Conservation (phyloP, 441 rosid species). For the Theobroma grandiflorum region DNA sequence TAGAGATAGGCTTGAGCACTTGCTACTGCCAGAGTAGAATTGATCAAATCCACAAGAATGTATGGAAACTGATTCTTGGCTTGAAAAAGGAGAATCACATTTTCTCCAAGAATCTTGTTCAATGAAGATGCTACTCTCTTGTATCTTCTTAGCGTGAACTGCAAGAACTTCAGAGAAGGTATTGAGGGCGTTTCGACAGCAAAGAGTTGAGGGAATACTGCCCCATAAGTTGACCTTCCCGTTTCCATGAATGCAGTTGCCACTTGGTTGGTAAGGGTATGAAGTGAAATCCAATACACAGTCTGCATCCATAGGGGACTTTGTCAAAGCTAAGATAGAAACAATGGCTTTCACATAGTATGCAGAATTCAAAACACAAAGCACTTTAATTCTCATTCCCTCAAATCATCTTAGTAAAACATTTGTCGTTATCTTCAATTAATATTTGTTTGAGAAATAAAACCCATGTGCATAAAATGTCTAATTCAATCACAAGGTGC, state of each 20-base stretch:
- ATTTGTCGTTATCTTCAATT: no score
- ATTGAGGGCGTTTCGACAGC: slow-evolving; percentile 58
- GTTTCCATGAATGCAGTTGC: slow-evolving; percentile 44
- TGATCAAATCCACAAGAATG: slow-evolving; percentile 42
- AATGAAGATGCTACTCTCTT: slow-evolving; percentile 38
- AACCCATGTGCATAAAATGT: no score
- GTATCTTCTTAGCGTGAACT: slow-evolving; percentile 22
- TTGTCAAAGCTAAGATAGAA: background rate
- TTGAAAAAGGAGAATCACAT: slow-evolving; percentile 35
- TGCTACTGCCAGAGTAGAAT: slow-evolving; percentile 36
- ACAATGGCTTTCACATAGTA: background rate
- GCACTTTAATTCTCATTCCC: background rate
- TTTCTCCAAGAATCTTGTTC: slow-evolving; percentile 40
- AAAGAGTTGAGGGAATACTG: slow-evolving; percentile 44
- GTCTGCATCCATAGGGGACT: slow-evolving; percentile 29
- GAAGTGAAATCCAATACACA: slow-evolving; percentile 41
- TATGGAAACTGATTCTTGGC: slow-evolving; percentile 37
- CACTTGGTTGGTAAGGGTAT: slow-evolving; percentile 55
- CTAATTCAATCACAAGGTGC: background rate
- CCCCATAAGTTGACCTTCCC: slow-evolving; percentile 41
- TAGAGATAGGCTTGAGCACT: slow-evolving; percentile 45
- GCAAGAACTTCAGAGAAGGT: slow-evolving; percentile 52
- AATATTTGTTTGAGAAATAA: no score
- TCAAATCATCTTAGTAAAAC: no score
- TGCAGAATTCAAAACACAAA: background rate